Conservation (phyloP, 1,139 yeast genomes). For the Candida dubliniensis region DNA sequence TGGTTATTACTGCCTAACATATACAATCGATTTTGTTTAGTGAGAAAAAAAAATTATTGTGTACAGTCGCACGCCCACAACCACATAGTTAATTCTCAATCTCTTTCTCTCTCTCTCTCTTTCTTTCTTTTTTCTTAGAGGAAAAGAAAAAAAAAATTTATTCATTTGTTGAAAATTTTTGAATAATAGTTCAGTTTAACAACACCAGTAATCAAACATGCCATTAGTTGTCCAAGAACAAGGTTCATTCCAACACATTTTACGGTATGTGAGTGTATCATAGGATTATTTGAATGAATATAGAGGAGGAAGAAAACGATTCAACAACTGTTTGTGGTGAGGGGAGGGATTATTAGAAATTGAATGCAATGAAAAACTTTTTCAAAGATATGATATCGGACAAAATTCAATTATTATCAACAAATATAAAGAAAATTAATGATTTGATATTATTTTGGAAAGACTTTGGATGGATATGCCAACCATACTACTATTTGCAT, state of each 20-base stretch:
- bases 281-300: not conserved
- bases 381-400: not conserved
- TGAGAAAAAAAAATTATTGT: not conserved
- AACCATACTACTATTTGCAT: not conserved
- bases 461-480: not conserved
- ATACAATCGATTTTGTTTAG: too few species aligned
- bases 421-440: too few species aligned
- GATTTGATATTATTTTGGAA: not conserved
- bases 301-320: not conserved
- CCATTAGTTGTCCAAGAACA: constrained; percentile 98
- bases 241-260: constrained; percentile 99
- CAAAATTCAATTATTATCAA: not conserved
- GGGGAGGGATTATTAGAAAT: not conserved
- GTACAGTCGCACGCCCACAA: too few species aligned
- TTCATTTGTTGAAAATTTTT: constrained; percentile 4
- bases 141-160: constrained; percentile 6
- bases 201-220: constrained; percentile 51
- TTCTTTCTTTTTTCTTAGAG: constrained; percentile 1
- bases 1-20: too few species aligned
- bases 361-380: not conserved
- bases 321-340: not conserved
- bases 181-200: not conserved
- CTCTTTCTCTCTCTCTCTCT: not conserved
- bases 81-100: too few species aligned
- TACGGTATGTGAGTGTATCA: constrained; percentile 74